These are phyloP conservation scores for Agrocybe chaxingu DNA, from an alignment of 768 basidiomycete species.

Conservation along the genomic window DNA sequence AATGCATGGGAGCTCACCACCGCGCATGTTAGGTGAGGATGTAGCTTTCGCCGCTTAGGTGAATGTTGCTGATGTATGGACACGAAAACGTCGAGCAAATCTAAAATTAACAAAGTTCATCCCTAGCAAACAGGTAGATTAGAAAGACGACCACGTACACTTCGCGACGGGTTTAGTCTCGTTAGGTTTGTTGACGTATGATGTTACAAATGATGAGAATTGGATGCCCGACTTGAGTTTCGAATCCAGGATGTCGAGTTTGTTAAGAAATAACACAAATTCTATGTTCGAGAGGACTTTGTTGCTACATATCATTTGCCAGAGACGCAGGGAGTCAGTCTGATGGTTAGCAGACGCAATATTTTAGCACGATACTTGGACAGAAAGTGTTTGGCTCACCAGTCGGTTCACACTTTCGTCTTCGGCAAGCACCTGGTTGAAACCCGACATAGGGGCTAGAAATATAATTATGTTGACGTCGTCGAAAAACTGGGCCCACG, in stretches of 20 bases:
- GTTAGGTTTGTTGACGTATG: conserved; percentile 51
- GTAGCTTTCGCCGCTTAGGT: conserved; percentile 42
- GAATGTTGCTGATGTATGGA: conserved; percentile 49
- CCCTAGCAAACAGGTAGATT: background rate
- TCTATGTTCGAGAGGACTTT: conserved; percentile 50
- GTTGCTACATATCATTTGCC: conserved; percentile 60
- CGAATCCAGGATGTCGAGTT: conserved; percentile 54
- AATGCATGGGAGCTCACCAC: conserved; percentile 36
- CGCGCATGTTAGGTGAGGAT: conserved; percentile 56
- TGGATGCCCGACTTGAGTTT: conserved; percentile 50
- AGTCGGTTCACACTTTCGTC: conserved; percentile 58
- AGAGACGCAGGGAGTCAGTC: conserved; percentile 56
- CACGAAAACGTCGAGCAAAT: conserved; percentile 48
- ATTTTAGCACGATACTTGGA: background rate
- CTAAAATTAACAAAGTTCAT: conserved; percentile 24
- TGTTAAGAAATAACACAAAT: conserved; percentile 62
- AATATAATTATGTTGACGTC: conserved; percentile 68
- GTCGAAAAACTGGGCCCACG: conserved; percentile 71
- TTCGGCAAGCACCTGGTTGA: conserved; percentile 61
- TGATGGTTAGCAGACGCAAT: conserved; percentile 15
- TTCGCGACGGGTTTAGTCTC: conserved; percentile 46
- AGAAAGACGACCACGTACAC: conserved; percentile 36
- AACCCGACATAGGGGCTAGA: conserved; percentile 61
- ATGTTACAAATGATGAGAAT: conserved; percentile 54
- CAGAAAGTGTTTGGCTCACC: conserved; percentile 29